Percentiles rank a stretch among this genome's conserved stretches.
Evolutionary conservation across 2,329 filamentous ascomycete species (phyloP).

Genomic region (Xylariaceae sp.): DNA sequence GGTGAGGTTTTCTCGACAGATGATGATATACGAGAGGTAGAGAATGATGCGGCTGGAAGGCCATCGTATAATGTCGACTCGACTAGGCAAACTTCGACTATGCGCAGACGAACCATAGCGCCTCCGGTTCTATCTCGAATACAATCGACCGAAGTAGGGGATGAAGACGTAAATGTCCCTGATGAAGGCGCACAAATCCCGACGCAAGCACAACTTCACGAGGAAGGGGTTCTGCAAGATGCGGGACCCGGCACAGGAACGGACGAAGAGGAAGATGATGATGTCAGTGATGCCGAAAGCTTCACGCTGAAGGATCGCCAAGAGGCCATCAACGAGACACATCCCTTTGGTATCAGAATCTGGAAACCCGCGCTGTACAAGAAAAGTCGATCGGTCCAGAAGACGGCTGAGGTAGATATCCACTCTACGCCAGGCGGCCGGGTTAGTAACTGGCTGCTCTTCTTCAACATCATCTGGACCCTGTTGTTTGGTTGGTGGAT

Average conservation of each 20-base stretch:
- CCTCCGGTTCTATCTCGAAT: slow-evolving; percentile 40
- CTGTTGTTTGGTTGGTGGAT: slow-evolving; percentile 96
- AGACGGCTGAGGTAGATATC: slow-evolving; percentile 93
- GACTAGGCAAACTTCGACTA: slow-evolving; percentile 34
- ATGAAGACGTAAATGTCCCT: slow-evolving; percentile 32
- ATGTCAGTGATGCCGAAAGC: slow-evolving; percentile 88
- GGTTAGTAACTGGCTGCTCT: slow-evolving; percentile 76
- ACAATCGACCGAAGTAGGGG: slow-evolving; percentile 37
- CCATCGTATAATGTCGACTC: slow-evolving; percentile 32
- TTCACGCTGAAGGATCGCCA: slow-evolving; percentile 97
- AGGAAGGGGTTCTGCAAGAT: slow-evolving; percentile 32
- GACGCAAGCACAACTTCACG: slow-evolving; percentile 34
- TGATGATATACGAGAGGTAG: slow-evolving; percentile 77
- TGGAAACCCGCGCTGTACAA: slow-evolving; percentile 99
- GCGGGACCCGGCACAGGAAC: slow-evolving; percentile 23
- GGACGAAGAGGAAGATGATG: slow-evolving; percentile 54
- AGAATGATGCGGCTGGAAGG: slow-evolving; percentile 55
- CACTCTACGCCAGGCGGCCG: slow-evolving; percentile 88
- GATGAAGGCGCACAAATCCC: slow-evolving; percentile 34
- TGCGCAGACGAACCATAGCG: slow-evolving; percentile 36
- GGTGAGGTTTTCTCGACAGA: slow-evolving; percentile 88
- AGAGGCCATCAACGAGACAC: slow-evolving; percentile 96
- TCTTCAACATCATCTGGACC: slow-evolving; percentile 91
- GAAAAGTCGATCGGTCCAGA: slow-evolving; percentile 92
- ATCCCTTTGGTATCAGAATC: slow-evolving; percentile 96